Evolutionary conservation across 257 asterid genomes (phyloP).

Genomic region (Nyctanthes arbortristis): DNA sequence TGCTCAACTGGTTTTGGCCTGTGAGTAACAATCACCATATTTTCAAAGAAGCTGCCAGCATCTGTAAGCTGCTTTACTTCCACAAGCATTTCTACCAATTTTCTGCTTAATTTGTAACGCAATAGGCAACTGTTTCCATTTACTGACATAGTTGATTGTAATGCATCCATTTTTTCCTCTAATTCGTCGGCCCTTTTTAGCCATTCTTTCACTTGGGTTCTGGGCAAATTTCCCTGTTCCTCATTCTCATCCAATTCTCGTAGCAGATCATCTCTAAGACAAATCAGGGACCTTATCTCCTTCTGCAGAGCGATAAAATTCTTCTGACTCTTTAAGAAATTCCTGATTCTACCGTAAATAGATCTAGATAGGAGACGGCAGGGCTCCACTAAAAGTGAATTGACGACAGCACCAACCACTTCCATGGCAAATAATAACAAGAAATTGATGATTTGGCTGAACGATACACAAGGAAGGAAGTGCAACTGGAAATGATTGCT

Average conservation of each 20-base stretch:
- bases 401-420: conserved; percentile 12
- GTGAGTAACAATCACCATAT: neutral
- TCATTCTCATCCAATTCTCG: neutral
- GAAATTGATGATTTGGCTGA: neutral
- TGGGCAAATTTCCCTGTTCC: neutral
- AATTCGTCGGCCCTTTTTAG: conserved; percentile 5
- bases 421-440: conserved; percentile 15
- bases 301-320: conserved; percentile 9
- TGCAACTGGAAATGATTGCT: neutral
- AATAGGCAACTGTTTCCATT: neutral
- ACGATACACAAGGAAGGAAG: neutral
- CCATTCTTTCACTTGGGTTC: conserved; percentile 20
- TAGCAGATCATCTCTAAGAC: conserved; percentile 2
- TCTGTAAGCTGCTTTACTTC: conserved; percentile 8
- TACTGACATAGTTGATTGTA: neutral
- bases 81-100: neutral
- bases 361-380: neutral
- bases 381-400: conserved; percentile 19
- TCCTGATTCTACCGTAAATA: neutral
- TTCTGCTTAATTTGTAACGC: neutral
- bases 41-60: conserved; percentile 8
- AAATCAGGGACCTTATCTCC: neutral
- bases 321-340: neutral
- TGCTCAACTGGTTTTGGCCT: conserved; percentile 16
- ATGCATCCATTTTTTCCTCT: conserved; percentile 1